Conservation (phyloP, 2,329 filamentous ascomycete species). For the Aschersonia sp. region DNA sequence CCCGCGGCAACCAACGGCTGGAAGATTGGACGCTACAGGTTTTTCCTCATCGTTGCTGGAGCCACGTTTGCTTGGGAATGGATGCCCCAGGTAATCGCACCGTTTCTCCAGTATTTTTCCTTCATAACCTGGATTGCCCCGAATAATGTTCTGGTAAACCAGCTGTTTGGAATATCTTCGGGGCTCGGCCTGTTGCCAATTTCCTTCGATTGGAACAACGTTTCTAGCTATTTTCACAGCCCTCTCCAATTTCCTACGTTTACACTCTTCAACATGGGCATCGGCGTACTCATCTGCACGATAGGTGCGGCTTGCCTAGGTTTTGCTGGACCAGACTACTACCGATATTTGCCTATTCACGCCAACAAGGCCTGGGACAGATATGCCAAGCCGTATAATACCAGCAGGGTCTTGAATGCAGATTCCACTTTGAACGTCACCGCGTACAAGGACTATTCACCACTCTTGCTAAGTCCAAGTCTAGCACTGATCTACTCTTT, state of each 20-base stretch:
- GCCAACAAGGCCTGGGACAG: constrained; percentile 43
- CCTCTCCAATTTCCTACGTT: constrained; percentile 44
- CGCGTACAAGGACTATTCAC: constrained; percentile 42
- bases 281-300: constrained; percentile 34
- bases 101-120: constrained; percentile 41
- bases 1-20: constrained; percentile 9
- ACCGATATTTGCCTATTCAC: constrained; percentile 39
- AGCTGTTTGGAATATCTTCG: constrained; percentile 45
- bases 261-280: constrained; percentile 41
- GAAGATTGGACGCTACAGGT: constrained; percentile 35
- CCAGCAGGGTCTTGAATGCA: constrained; percentile 33
- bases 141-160: constrained; percentile 44
- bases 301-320: constrained; percentile 36
- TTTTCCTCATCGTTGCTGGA: constrained; percentile 36
- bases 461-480: constrained; percentile 34
- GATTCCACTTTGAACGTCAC: constrained; percentile 35
- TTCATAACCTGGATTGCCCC: constrained; percentile 48
- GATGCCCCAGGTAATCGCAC: constrained; percentile 41
- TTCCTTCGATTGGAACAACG: constrained; percentile 45
- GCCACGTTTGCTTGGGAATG: constrained; percentile 40
- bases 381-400: constrained; percentile 31
- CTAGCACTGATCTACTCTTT: constrained; percentile 40
- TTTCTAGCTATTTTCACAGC: constrained; percentile 30
- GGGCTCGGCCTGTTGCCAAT: constrained; percentile 47
- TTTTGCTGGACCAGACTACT: constrained; percentile 31